Percentiles rank a stretch among this genome's conserved stretches.
phyloP scores from a whole-genome alignment of 371 early-diverging fungal genomes.

The Synchytrium microbalum region DNA sequence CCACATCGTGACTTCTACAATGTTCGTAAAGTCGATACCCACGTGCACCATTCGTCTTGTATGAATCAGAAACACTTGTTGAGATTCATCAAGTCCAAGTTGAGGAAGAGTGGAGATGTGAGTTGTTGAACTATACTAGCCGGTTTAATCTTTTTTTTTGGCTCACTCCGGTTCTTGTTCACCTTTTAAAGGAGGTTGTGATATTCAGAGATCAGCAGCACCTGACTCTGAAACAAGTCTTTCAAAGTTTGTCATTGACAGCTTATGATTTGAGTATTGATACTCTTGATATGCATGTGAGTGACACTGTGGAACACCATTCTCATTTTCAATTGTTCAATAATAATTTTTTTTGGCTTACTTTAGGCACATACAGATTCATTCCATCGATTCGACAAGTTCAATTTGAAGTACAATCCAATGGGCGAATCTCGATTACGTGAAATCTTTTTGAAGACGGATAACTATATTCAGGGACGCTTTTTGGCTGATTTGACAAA shows the following conservation, averaged over 20 bases:
- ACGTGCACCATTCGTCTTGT: slow-evolving; percentile 93
- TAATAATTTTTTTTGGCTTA: too few relatives aligned
- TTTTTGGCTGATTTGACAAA: slow-evolving; percentile 95
- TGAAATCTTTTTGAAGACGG: slow-evolving; percentile 93
- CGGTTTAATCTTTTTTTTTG: slow-evolving; percentile 34
- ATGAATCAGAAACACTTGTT: slow-evolving; percentile 99
- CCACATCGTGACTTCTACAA: slow-evolving; percentile 98
- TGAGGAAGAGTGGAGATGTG: slow-evolving; percentile 74
- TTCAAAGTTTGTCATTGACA: slow-evolving; percentile 87
- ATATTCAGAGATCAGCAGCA: slow-evolving; percentile 40
- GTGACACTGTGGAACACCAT: slow-evolving; percentile 9
- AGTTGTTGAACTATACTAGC: slow-evolving; percentile 47
- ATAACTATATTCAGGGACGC: slow-evolving; percentile 85
- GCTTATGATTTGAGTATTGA: slow-evolving; percentile 95
- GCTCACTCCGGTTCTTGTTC: neutral
- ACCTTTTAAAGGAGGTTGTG: slow-evolving; percentile 19
- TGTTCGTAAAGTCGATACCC: slow-evolving; percentile 97
- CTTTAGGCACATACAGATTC: slow-evolving; percentile 53
- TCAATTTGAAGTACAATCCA: slow-evolving; percentile 97
- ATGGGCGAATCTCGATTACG: slow-evolving; percentile 67
- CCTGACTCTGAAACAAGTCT: slow-evolving; percentile 61
- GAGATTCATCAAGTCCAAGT: slow-evolving; percentile 94
- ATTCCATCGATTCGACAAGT: slow-evolving; percentile 92
- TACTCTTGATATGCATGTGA: slow-evolving; percentile 93
- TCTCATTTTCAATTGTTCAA: too few relatives aligned